Base-by-base conservation (phyloP, 108 stramenopile genomes). In the Nitzschia inconspicua region DNA sequence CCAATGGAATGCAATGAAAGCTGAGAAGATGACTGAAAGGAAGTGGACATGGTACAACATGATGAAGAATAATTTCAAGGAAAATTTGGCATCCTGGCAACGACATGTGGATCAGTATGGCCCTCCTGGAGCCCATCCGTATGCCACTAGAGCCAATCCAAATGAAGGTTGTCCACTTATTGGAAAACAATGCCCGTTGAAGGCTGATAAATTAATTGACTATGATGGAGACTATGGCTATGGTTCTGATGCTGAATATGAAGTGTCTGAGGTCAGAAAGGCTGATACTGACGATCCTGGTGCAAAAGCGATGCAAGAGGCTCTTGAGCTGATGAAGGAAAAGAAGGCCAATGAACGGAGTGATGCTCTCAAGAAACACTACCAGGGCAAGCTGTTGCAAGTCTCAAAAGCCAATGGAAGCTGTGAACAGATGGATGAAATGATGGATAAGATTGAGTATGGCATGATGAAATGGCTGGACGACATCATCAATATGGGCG, bases 21-120 rank as follows among this genome's bases (percentile, higher is more conserved):
- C 77, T 11, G 81, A 82, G 44, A 69, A 68, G 36, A 82, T 82
- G 81, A 78, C 74, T 3, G 77, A 82, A 31, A 40, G 77, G 0
- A 82, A 82, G 56, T 78, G 70, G 73, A 60, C 57, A 32, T 82
- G 76, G 76, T 82, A 51, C 48, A 62, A 75, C 31, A 82, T 82
- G 81, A 77, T 82, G 74, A 82, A 78, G 47, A 44, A 70, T 22
- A 82, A 82, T 35, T 82, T 82, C 66, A 82, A 82, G 41, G 73
- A 75, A 44, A 76, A 75, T 60, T 46, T 82, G 4, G 70, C 73
- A 5, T 55, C 71, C 10, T 82, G 62, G 29, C 28, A 78, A 19
- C 44, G 71, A 0, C 81, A 82, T 39, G 70, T 82, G 19, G 70
- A 46, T 6, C 65, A 82, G 44, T 82, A 78, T 52, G 81, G 81